phyloP scores from a whole-genome alignment of 257 asterid species.

The Solanum verrucosum region DNA sequence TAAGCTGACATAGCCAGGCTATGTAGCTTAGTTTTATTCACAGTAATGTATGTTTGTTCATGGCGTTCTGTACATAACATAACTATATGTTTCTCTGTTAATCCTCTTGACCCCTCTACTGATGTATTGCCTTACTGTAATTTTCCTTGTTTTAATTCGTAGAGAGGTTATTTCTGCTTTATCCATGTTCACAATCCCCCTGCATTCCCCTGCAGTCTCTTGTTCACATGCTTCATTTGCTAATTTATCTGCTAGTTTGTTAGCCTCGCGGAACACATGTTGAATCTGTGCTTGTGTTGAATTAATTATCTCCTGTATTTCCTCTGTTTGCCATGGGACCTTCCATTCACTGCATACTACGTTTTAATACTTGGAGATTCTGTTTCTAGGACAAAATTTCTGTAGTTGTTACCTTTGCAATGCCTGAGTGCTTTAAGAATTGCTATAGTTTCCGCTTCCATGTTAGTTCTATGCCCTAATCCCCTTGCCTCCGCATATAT shows the following conservation, averaged over 20 bases:
- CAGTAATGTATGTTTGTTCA: not conserved
- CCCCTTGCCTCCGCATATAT: too few species aligned
- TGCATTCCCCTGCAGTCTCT: not conserved
- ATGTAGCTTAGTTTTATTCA: not conserved
- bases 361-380: not conserved
- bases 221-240: not conserved
- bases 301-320: not conserved
- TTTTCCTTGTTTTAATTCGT: not conserved
- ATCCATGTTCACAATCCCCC: not conserved
- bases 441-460: not conserved
- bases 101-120: too few species aligned
- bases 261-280: not conserved
- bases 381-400: too few species aligned
- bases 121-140: too few species aligned
- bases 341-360: not conserved
- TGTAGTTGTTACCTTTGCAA: not conserved
- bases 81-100: not conserved
- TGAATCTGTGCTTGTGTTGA: not conserved
- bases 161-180: not conserved
- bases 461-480: too few species aligned
- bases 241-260: not conserved
- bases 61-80: not conserved
- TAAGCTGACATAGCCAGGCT: not conserved
- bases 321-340: not conserved
- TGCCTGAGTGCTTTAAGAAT: not conserved